Conservation (phyloP, 768 basidiomycete genomes). For the Podaxis sp. region DNA sequence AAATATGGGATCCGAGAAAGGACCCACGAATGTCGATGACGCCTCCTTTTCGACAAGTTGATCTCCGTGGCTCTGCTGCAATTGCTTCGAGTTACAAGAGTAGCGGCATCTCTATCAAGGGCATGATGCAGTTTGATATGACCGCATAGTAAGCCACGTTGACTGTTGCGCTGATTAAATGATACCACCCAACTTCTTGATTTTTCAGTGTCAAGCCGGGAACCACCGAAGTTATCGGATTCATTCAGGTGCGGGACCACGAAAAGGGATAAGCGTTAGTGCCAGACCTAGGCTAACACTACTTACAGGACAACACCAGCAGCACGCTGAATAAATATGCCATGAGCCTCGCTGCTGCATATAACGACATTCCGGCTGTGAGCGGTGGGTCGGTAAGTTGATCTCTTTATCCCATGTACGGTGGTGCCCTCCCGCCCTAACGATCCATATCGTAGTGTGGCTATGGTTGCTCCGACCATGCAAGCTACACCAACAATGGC, state of each 20-base stretch:
- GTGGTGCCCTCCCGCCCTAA: not conserved
- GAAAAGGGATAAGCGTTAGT: not conserved
- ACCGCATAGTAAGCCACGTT: constrained; percentile 33
- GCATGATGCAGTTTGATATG: constrained; percentile 46
- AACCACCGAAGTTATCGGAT: constrained; percentile 37
- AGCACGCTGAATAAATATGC: constrained; percentile 42
- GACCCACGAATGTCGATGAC: too few relatives aligned
- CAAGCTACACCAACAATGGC: constrained; percentile 40
- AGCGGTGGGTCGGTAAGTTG: constrained; percentile 27
- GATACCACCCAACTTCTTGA: constrained; percentile 15
- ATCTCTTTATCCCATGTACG: not conserved
- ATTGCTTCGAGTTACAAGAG: constrained; percentile 49
- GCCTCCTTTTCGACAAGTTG: too few relatives aligned
- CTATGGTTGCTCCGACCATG: constrained; percentile 33
- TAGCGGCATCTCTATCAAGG: constrained; percentile 39
- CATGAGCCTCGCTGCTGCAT: constrained; percentile 38
- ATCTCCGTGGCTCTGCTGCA: constrained; percentile 49
- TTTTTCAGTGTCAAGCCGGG: constrained; percentile 42
- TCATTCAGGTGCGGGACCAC: constrained; percentile 27
- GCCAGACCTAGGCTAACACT: constrained; percentile 26
- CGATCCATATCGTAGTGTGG: constrained; percentile 22
- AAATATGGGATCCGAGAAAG: too few relatives aligned
- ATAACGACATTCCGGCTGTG: constrained; percentile 41
- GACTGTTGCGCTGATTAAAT: not conserved
- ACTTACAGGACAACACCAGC: constrained; percentile 29